Evolutionary conservation across 306 rosid species (phyloP), one percentile per base, ranked within the genome.

Genomic region (Boehmeria nivea): DNA sequence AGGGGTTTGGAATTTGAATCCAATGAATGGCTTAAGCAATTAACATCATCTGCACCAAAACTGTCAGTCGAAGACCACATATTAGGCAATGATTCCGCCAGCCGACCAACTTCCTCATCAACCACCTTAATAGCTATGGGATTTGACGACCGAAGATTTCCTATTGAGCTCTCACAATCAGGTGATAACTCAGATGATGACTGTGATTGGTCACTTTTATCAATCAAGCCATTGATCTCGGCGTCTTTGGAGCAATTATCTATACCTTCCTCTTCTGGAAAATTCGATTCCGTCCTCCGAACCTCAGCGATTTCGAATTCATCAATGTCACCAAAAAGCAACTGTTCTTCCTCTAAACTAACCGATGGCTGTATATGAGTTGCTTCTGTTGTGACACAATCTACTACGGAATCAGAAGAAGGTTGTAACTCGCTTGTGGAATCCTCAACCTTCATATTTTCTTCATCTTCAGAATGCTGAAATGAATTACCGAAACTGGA

Each of bases 41-140:
- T 51, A 59, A 65, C 48, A 61, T 69, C 61, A 27, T 27, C 50
- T 34, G 53, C 59, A 61, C 51, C 60, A 65, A 70, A 51, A 50
- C 54, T 47, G 43, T 51, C 63, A 57, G 33, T 44, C 21, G 19
- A 26, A 67, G 73, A 38, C 73, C 69, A 51, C 68, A 81, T 44
- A 68, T 23, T 76, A n/a, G 99, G 95, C 73, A 87, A 68, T 34
- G 99, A 91, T 63, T 57, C 82, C 17, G 59, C 65, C 51, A 39
- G 62, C 69, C 56, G 69, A 57, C 39, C 67, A 64, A 60, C 79
- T 64, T 81, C 72, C 46, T 66, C 59, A 12, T 62, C 65, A 46
- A 25, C 53, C 63, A 51, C 72, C 51, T 46, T 63, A 64, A 87
- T 76, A 46, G 18, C 66, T 14, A 85, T 65, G 58, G 86, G 83